These are phyloP conservation scores for Delphinella strobiligena DNA, from an alignment of 2,329 filamentous ascomycete species.

Conservation along the genomic window DNA sequence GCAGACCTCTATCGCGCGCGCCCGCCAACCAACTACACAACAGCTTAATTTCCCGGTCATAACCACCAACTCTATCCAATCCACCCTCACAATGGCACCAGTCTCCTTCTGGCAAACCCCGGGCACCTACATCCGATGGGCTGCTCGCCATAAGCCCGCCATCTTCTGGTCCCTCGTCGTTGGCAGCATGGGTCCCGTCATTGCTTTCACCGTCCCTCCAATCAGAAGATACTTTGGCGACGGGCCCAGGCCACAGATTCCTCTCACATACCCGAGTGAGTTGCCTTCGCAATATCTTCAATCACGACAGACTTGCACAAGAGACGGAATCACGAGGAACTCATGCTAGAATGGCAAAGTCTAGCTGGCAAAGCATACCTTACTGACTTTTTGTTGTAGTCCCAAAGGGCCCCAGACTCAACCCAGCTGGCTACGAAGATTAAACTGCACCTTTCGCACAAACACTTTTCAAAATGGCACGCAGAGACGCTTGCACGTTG, in stretches of 20 bases:
- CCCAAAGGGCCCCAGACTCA: slow-evolving; percentile 33
- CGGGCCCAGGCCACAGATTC: slow-evolving; percentile 57
- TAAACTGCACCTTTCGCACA: slow-evolving; percentile 12
- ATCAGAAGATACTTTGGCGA: slow-evolving; percentile 64
- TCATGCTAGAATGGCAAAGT: too few species aligned
- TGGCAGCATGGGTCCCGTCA: slow-evolving; percentile 59
- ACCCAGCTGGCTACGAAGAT: slow-evolving; percentile 36
- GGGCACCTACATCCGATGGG: slow-evolving; percentile 77
- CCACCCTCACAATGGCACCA: slow-evolving; percentile 45
- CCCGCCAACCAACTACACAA: too few species aligned
- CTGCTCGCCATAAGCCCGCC: slow-evolving; percentile 74
- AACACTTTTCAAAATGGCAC: neutral
- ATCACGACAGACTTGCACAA: neutral
- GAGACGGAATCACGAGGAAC: too few species aligned
- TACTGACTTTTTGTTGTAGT: slow-evolving; percentile 20
- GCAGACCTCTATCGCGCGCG: too few species aligned
- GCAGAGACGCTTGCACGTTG: neutral
- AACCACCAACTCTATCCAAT: too few species aligned
- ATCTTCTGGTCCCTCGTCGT: slow-evolving; percentile 79
- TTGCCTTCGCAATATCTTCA: slow-evolving; percentile 14
- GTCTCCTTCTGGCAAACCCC: slow-evolving; percentile 78
- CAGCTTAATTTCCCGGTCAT: too few species aligned
- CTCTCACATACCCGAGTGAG: slow-evolving; percentile 87
- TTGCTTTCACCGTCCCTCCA: slow-evolving; percentile 60
- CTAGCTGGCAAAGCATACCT: too few species aligned